Conservation (phyloP, 169 alveolate species). For the Plasmodium coatneyi region DNA sequence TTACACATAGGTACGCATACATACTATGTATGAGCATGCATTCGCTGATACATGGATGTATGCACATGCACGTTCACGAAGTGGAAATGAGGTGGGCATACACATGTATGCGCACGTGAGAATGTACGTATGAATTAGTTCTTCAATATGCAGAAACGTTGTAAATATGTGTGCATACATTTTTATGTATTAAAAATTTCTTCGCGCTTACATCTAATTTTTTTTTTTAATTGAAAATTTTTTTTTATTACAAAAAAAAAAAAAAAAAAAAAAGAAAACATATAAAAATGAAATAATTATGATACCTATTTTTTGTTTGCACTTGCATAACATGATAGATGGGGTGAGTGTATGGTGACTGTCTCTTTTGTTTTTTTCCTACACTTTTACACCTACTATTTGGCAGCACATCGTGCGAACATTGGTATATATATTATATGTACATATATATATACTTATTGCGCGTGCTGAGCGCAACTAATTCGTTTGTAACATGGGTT, state of each 20-base stretch:
- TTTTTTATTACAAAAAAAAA: conserved; percentile 53
- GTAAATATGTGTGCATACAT: conserved; percentile 2
- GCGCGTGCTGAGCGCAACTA: neutral
- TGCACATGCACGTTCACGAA: neutral
- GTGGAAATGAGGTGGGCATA: conserved; percentile 9
- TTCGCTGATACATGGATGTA: neutral
- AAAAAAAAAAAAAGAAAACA: conserved; percentile 40
- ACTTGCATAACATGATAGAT: conserved; percentile 1
- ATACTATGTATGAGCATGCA: conserved; percentile 2
- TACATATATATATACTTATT: conserved; percentile 5
- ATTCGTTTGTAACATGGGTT: neutral
- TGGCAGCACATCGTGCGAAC: neutral
- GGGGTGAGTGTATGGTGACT: neutral
- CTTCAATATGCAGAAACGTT: conserved; percentile 20
- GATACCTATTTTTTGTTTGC: conserved; percentile 11
- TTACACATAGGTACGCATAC: neutral
- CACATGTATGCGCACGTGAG: neutral
- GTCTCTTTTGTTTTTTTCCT: neutral
- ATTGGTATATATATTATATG: neutral
- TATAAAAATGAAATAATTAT: conserved; percentile 28
- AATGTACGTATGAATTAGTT: conserved; percentile 37
- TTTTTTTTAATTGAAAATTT: conserved; percentile 64
- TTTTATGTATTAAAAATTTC: conserved; percentile 60
- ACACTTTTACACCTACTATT: neutral
- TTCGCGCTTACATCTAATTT: conserved; percentile 22